These are phyloP conservation scores for Aspergillus saccharolyticus DNA, from an alignment of 495 filamentous ascomycete genomes.

Conservation along the genomic window DNA sequence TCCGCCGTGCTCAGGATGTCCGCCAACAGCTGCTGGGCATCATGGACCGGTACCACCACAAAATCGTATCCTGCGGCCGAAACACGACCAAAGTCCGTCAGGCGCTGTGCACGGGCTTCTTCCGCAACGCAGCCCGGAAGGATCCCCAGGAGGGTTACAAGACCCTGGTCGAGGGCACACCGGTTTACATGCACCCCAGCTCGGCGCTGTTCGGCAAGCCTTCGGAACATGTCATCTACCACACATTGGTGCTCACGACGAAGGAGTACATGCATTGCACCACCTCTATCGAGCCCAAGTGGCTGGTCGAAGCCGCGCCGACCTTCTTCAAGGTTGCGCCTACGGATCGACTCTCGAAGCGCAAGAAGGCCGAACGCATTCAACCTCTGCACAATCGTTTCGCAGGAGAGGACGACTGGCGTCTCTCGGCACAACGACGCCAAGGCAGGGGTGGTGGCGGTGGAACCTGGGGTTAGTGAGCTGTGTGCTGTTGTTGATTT, in stretches of 20 bases:
- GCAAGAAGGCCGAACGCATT: slow-evolving; percentile 91
- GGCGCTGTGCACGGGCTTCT: slow-evolving; percentile 89
- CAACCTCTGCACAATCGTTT: slow-evolving; percentile 92
- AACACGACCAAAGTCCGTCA: slow-evolving; percentile 86
- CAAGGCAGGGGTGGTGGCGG: slow-evolving; percentile 86
- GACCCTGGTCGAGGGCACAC: slow-evolving; percentile 90
- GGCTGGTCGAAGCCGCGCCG: slow-evolving; percentile 86
- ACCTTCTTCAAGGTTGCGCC: slow-evolving; percentile 98
- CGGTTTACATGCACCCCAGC: slow-evolving; percentile 88
- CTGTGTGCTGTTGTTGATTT: slow-evolving; percentile 9
- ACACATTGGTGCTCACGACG: slow-evolving; percentile 81
- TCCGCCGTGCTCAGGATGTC: slow-evolving; percentile 87
- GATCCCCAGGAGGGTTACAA: slow-evolving; percentile 96
- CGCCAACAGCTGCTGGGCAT: slow-evolving; percentile 87
- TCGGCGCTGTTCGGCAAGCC: slow-evolving; percentile 93
- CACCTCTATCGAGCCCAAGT: slow-evolving; percentile 87
- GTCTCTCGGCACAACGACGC: slow-evolving; percentile 80
- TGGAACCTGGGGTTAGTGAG: slow-evolving; percentile 85
- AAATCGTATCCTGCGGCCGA: slow-evolving; percentile 74
- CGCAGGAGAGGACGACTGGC: slow-evolving; percentile 88
- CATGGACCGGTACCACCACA: slow-evolving; percentile 82
- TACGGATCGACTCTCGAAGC: slow-evolving; percentile 79
- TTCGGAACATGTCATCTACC: slow-evolving; percentile 92
- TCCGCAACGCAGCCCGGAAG: slow-evolving; percentile 90
- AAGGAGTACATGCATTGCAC: slow-evolving; percentile 98